These are phyloP conservation scores for Thraustotheca clavata DNA, from an alignment of 352 stramenopile genomes.

Conservation along the genomic window DNA sequence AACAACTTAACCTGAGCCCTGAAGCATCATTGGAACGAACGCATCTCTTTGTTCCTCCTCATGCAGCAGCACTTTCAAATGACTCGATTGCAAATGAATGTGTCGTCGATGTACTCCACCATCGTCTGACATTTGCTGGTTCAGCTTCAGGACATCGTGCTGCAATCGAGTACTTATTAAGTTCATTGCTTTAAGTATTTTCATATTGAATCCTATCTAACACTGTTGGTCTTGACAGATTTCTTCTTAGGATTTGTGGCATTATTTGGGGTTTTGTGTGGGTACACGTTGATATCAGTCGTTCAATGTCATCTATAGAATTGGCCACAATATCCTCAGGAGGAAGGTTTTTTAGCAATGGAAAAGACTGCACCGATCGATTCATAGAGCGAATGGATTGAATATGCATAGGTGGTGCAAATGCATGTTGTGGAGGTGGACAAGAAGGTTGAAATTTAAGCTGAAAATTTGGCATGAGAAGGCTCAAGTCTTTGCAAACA, in stretches of 20 bases:
- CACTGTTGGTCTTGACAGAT: not conserved
- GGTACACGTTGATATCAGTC: not conserved
- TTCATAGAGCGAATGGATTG: slow-evolving; percentile 30
- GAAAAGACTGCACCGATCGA: not conserved
- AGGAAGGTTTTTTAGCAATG: not conserved
- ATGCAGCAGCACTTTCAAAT: not conserved
- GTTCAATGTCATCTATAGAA: slow-evolving; percentile 16
- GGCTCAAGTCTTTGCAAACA: slow-evolving; percentile 4
- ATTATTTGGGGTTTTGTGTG: not conserved
- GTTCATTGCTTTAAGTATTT: slow-evolving; percentile 10
- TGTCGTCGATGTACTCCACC: slow-evolving; percentile 35
- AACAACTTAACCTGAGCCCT: not conserved
- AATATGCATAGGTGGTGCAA: slow-evolving; percentile 42
- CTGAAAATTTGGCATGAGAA: slow-evolving; percentile 12
- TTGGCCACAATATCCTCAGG: not conserved
- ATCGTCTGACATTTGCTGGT: slow-evolving; percentile 40
- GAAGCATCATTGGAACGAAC: not conserved
- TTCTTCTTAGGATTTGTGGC: not conserved
- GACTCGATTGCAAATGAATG: slow-evolving; percentile 35
- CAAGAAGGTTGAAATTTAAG: not conserved
- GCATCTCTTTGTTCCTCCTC: not conserved
- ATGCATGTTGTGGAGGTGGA: slow-evolving; percentile 17
- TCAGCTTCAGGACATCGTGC: slow-evolving; percentile 41
- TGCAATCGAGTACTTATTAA: slow-evolving; percentile 42
- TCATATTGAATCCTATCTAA: not conserved